Evolutionary conservation across 805 yeast species (phyloP).

Genomic region (Saturnispora diversa): DNA sequence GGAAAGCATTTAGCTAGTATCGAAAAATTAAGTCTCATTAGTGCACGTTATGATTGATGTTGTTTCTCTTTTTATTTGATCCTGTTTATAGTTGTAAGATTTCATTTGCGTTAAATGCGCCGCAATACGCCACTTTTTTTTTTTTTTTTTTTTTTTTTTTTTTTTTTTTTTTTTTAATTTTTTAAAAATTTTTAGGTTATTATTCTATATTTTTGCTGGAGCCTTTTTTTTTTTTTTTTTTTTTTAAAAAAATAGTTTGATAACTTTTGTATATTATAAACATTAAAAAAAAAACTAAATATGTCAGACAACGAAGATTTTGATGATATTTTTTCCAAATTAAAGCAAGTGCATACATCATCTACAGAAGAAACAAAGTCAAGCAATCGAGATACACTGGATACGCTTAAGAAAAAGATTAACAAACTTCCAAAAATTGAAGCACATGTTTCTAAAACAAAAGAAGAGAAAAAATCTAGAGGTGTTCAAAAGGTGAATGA

Average conservation of each 20-base stretch:
- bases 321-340: slow-evolving; percentile 30
- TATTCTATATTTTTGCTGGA: no score
- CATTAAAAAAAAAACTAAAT: not conserved
- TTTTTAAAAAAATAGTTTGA: no score
- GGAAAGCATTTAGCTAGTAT: slow-evolving; percentile 82
- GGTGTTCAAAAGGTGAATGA: slow-evolving; percentile 36
- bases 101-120: slow-evolving; percentile 1
- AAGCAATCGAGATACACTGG: slow-evolving; percentile 18
- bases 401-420: slow-evolving; percentile 24
- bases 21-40: slow-evolving; percentile 57
- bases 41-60: slow-evolving; percentile 33
- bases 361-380: not conserved
- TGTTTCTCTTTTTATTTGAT: not conserved
- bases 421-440: slow-evolving; percentile 33
- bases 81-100: slow-evolving; percentile 5
- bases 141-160: slow-evolving; percentile 2
- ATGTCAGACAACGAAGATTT: slow-evolving; percentile 15
- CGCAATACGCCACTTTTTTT: not conserved
- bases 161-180: no score
- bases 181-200: no score
- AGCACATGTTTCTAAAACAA: slow-evolving; percentile 14
- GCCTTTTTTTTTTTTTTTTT: no score
- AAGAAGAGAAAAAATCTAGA: slow-evolving; percentile 14
- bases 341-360: slow-evolving; percentile 8
- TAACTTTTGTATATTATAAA: not conserved